Evolutionary conservation across 1,284 basidiomycete genomes (phyloP).

Genomic region (Fomitopsis palustris): DNA sequence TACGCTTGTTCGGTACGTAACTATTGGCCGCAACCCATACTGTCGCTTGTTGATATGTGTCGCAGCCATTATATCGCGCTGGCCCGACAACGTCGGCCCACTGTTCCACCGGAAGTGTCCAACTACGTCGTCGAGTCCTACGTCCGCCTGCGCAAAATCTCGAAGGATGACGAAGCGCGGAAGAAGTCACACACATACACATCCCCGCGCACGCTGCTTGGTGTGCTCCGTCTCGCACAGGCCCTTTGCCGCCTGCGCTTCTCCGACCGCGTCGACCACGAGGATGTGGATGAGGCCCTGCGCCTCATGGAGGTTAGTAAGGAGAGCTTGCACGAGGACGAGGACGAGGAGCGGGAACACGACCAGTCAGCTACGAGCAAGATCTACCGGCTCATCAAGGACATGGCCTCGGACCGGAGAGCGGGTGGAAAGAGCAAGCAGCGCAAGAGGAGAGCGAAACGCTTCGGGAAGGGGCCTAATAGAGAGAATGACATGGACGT

Average conservation of each 20-base stretch:
- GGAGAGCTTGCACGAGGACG: slow-evolving; percentile 81
- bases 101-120: slow-evolving; percentile 84
- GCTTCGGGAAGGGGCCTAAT: slow-evolving; percentile 64
- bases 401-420: slow-evolving; percentile 58
- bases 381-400: slow-evolving; percentile 88
- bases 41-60: slow-evolving; percentile 7
- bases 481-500: slow-evolving; percentile 60
- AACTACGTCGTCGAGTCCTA: slow-evolving; percentile 95
- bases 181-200: slow-evolving; percentile 93
- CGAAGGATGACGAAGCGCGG: slow-evolving; percentile 87
- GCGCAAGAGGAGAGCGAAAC: slow-evolving; percentile 36
- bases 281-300: slow-evolving; percentile 96
- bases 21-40: background rate
- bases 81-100: slow-evolving; percentile 87
- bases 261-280: slow-evolving; percentile 74
- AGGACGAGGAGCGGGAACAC: slow-evolving; percentile 54
- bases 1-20: slow-evolving; percentile 75
- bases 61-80: slow-evolving; percentile 93
- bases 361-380: slow-evolving; percentile 80
- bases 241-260: slow-evolving; percentile 91
- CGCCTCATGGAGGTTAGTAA: slow-evolving; percentile 97
- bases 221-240: slow-evolving; percentile 91
- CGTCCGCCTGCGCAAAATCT: slow-evolving; percentile 89
- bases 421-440: slow-evolving; percentile 34
- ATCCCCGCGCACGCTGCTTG: slow-evolving; percentile 94